Evolutionary conservation across 257 asterid species (phyloP), one percentile per base, ranked within the genome.

Genomic region (Euphrasia confusa): DNA sequence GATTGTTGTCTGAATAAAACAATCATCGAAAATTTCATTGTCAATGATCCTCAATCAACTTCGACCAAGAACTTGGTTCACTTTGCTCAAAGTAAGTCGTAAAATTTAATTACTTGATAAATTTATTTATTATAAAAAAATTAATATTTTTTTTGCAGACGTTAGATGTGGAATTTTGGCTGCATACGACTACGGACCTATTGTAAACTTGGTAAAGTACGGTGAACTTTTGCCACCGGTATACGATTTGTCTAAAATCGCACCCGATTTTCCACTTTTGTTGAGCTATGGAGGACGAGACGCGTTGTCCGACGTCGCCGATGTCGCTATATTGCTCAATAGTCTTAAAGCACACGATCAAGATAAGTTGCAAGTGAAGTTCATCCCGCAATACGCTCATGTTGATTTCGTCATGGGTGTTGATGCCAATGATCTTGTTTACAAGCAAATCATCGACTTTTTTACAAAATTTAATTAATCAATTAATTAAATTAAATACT

Each of bases 211-310:
- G 74, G 58, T 56, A 13, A 85, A 82, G 49, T 89, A 89, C 15
- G 89, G 90, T 0, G 68, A 54, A 52, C 2, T 71, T 1, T 55
- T 1, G 7, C 87, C 95, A 1, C 94, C 97, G 0, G 28, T 39
- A 7, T 86, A 89, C 15, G 68, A 89, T 40, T 50, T 86, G 39
- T 44, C 77, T 26, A 84, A 82, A 9, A 89, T 86, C 35, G 84
- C 89, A 1, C 72, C 28, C 6, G 77, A 80, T 44, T 71, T 89
- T 40, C 95, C 96, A 0, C 70, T 89, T 3, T 79, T 84, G 53
- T 27, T 89, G 7, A 76, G 84, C 76, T 68, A 84, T 28, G 95
- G 97, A 14, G 96, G 96, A 6, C 80, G 48, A 66, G 96, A 88
- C 61, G 77, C 81, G 0, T 50, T 86, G n/a, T 67, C 95, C 4